Base-by-base conservation (phyloP, 148 eudicot species). In the Camellia granthamiana region DNA sequence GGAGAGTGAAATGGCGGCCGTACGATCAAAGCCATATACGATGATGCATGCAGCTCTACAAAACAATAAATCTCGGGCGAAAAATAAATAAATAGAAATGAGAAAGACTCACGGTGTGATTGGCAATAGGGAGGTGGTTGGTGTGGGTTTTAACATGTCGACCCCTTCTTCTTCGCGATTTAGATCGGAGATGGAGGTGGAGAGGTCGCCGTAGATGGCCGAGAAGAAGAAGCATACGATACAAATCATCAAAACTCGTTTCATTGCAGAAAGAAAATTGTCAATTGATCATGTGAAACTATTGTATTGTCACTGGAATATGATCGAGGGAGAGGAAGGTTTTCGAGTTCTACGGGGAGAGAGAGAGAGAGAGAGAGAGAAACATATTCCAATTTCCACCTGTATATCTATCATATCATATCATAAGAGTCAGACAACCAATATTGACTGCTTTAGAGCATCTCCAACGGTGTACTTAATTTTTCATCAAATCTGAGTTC, bases 121-220 rank as follows among this genome's bases (percentile, higher is more conserved):
- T 14, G 77, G 77, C 63, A 74, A 55, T 14, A 74, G 77, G 56
- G 77, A 74, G 63, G 16, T 56, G 64, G 77, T 56, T 64, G 77
- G 63, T 3, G 46, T 21, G 15, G 2, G 62, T 38, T 55, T 56
- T n/a, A 15, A 58, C 3, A 5, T 30, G 42, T 18, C 64, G 46
- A 55, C 21, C 18, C 38, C 13, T 70, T n/a, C 21, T 7, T n/a
- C 13, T 70, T n/a, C 23, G 63, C 44, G 77, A 42, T 7, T 74
- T 9, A 9, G 14, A 47, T 74, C 77, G 21, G 47, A 7, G 18
- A 54, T 49, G 69, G 69, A 65, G 69, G 69, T 55, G 12, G 77
- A 56, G 3, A 74, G 62, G 63, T 11, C 64, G 18, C 77, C 47
- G 77, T 64, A 74, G 0, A 74, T 74, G 47, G 77, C 77, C n/a